Base-by-base conservation (phyloP, 106 monocot species). In the Phalaenopsis equestris region DNA sequence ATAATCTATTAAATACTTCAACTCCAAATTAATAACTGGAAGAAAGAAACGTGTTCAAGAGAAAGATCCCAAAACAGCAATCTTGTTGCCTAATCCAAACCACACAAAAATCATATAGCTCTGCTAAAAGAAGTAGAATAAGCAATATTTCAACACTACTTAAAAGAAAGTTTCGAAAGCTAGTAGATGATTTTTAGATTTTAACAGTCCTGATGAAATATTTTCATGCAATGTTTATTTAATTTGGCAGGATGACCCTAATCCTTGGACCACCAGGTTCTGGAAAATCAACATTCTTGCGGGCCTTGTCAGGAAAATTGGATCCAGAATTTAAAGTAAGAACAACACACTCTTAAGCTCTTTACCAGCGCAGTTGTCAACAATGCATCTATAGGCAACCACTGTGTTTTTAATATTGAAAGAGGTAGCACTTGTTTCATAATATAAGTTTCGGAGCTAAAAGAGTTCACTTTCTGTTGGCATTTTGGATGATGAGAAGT, bases 251-350 rank as follows among this genome's bases (percentile, higher is more conserved):
- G 75, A 87, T 87, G 84, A 87, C 87, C 21, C 81, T 87, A 41
- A 42, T 84, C 49, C 78, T 87, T 43, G 87, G 84, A 12, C 80
- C 81, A 73, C 84, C 87, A 55, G 83, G 86, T 45, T 91, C 91
- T 55, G 91, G 91, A 49, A 91, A 91, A 72, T 89, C 91, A 41
- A 91, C 89, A 42, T 80, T 91, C 19, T 41, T 91, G 78, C 56
- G 73, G 78, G 83, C 87, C 7, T 73, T 91, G 46, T 76, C 89
- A 41, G 89, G 89, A 58, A 91, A 87, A 55, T 72, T 91, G 6
- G 80, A 85, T 68, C 77, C 83, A 10, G 77, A 81, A 38, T 73
- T 91, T 10, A 82, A 89, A 77, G 91, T 89, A 83, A 79, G 76
- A 42, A 5, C 19, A 43, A 42, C 45, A 19, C 6, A 43, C 43